Base-by-base conservation (phyloP, 345 rosid genomes). In the Hibiscus trionum region DNA sequence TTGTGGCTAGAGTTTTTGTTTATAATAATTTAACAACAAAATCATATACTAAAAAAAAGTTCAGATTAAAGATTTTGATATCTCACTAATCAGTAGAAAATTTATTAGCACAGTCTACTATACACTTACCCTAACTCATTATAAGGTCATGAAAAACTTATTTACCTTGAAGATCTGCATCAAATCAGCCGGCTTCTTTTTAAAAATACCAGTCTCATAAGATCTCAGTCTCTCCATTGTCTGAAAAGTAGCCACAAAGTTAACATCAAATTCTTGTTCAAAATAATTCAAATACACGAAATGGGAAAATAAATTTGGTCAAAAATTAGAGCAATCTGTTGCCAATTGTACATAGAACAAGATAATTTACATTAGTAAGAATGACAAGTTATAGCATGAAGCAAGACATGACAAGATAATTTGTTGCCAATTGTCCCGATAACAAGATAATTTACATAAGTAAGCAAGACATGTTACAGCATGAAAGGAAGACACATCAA, bases 91-190 rank as follows among this genome's bases (percentile, higher is more conserved):
- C 59, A 26, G 16, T 26, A 19, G 14, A 73, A 35, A 56, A 33
- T 52, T 31, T 10, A 69, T 69, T 69, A n/a, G 24, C 57, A 26
- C 24, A 0, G 21, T 66, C 37, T 26, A 47, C 37, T 1, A 46
- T 26, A 24, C 29, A 6, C 35, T 50, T 26, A 56, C 47, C 29
- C 3, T 65, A 8, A 65, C 21, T 63, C 19, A 53, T 21, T 39
- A 61, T 15, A 61, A 63, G 50, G 71, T 70, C 33, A 73, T 50
- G 76, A 66, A 61, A 47, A 81, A 50, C 8, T 12, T 71, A 65
- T 75, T 73, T 86, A 95, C 99, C 96, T 90, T 82, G 82, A 95
- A 90, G 21, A 95, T 92, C 83, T 93, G 99, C 94, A 95, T 90
- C 17, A 92, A 78, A 82, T 95, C 98, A 31, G 89, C 79, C 31